Base-by-base conservation (phyloP, 148 eudicot genomes). In the Chenopodium formosanum region DNA sequence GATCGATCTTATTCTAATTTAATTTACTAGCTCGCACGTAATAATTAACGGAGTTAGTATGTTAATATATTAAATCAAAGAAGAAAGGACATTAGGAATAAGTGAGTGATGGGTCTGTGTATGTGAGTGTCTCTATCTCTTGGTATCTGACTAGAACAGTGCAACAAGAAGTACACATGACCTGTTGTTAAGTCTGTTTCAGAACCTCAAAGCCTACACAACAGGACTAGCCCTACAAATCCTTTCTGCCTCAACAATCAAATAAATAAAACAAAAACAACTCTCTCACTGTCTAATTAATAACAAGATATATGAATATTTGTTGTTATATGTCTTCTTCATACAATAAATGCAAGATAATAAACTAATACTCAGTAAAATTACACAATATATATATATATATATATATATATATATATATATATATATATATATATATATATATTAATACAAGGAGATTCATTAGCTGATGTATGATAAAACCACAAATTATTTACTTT, bases 281-380 rank as follows among this genome's bases (percentile, higher is more conserved):
- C 63, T 50, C 74, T 76, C 47, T 79, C 77, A 62, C 69, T 70
- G 44, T 52, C 70, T 52, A 70, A 48, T 76, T 62, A 46, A 75
- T 76, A 70, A 53, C 64, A 52, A 40, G 72, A 56, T 34, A 34
- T 34, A 34, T 65, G 31, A 32, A 76, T 52, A 60, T 80, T 69
- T 80, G 73, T 77, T 81, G 84, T 81, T 80, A 81, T 63, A 81
- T 81, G 88, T 86, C 88, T 62, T 83, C 79, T 80, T 86, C 88
- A 83, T 40, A 32, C 27, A 86, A 81, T 83, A 66, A 86, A 86
- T 86, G 86, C 80, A 72, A 64, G 50, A 58, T 16, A 22, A 64
- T 40, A 40, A 40, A 40, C 44, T 40, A 40, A 34, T 34, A 34
- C 37, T 34, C 0, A 27, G 37, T 34, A 34, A 40, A 40, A 6